Evolutionary conservation across 169 alveolate genomes (phyloP).

Genomic region (Eimeria praecox): DNA sequence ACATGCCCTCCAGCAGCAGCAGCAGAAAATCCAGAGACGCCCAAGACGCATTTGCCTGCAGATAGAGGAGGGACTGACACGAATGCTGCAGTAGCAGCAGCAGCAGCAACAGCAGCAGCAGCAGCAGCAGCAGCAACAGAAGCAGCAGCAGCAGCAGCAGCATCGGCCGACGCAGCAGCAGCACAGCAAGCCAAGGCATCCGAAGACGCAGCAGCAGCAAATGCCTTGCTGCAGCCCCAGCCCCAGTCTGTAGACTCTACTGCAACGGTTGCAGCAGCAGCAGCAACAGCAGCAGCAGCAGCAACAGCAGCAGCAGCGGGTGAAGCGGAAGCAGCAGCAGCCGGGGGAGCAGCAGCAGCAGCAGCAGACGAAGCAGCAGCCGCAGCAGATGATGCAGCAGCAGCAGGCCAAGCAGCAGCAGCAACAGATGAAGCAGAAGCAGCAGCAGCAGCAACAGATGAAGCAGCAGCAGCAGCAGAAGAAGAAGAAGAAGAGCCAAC

Average conservation of each 20-base stretch:
- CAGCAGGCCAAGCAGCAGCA: background rate
- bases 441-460: slow-evolving; percentile 15
- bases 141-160: background rate
- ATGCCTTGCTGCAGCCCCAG: too few relatives aligned
- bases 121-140: background rate
- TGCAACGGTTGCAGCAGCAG: background rate
- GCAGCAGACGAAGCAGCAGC: background rate
- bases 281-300: background rate
- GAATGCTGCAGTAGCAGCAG: slow-evolving; percentile 42
- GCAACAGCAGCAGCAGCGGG: background rate
- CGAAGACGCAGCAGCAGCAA: background rate
- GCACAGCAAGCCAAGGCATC: background rate
- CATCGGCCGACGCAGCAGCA: background rate
- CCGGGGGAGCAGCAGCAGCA: background rate
- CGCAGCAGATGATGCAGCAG: background rate
- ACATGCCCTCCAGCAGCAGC: too few relatives aligned
- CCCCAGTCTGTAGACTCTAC: too few relatives aligned
- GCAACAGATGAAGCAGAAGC: slow-evolving; percentile 23
- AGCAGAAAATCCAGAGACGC: too few relatives aligned
- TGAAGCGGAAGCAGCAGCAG: background rate
- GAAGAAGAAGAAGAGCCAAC: background rate
- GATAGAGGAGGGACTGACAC: too few relatives aligned
- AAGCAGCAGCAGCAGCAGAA: background rate
- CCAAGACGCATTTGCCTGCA: too few relatives aligned
- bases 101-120: slow-evolving; percentile 18